Conservation (phyloP, 164 flowering plant genomes). For the Platanus orientalis region DNA sequence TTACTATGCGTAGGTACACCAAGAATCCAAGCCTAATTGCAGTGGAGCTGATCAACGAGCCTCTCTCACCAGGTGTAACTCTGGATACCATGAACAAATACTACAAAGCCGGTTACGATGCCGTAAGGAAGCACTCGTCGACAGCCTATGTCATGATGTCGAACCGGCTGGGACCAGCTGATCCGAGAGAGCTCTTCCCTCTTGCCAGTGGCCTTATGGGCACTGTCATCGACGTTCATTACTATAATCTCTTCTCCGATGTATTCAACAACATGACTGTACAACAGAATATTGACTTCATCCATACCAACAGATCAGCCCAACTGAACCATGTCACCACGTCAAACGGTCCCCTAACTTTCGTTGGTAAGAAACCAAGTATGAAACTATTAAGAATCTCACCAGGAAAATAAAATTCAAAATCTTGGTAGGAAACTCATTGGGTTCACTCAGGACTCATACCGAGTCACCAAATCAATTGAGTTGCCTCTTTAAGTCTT, state of each 20-base stretch:
- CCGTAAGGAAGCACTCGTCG: constrained; percentile 48
- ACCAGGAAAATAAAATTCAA: too few species aligned
- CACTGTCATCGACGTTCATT: constrained; percentile 61
- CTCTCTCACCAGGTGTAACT: constrained; percentile 44
- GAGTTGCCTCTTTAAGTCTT: too few species aligned
- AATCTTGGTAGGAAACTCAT: too few species aligned
- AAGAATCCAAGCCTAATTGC: constrained; percentile 51
- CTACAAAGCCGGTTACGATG: constrained; percentile 52
- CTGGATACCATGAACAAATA: constrained; percentile 41
- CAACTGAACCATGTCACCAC: constrained; percentile 35
- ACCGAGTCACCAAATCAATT: too few species aligned
- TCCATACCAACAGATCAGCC: constrained; percentile 34
- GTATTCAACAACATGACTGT: constrained; percentile 35
- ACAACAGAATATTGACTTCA: constrained; percentile 56
- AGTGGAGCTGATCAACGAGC: constrained; percentile 71
- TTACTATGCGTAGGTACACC: constrained; percentile 35
- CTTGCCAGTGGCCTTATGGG: constrained; percentile 32
- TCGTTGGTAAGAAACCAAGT: constrained; percentile 65
- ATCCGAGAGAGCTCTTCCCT: constrained; percentile 49
- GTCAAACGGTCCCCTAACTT: constrained; percentile 55
- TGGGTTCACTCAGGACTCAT: too few species aligned
- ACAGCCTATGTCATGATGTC: constrained; percentile 53
- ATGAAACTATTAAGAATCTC: too few species aligned
- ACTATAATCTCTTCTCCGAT: constrained; percentile 44
- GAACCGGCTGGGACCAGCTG: constrained; percentile 30